phyloP scores from a whole-genome alignment of 164 flowering plant genomes.

The Tetrastigma voinierianum region DNA sequence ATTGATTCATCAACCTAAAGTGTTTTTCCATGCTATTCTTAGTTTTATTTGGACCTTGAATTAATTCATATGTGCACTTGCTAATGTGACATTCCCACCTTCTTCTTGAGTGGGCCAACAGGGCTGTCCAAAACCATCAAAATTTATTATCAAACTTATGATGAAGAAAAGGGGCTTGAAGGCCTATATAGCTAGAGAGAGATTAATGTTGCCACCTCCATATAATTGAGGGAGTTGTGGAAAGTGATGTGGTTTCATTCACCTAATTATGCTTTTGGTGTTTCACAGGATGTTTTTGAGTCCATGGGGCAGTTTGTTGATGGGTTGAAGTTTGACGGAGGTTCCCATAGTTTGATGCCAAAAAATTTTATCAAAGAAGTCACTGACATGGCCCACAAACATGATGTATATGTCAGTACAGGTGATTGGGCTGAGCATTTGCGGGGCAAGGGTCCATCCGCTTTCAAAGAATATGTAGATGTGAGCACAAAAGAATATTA shows the following conservation, averaged over 20 bases:
- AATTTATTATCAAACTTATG: no score
- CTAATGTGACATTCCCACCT: no score
- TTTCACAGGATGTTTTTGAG: conserved; percentile 73
- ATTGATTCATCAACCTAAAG: no score
- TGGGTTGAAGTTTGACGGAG: conserved; percentile 85
- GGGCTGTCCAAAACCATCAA: no score
- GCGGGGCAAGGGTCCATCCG: conserved; percentile 62
- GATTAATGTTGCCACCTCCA: no score
- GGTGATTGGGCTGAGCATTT: conserved; percentile 93
- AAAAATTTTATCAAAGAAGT: conserved; percentile 57
- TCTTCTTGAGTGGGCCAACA: no score
- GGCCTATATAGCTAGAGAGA: no score
- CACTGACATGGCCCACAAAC: conserved; percentile 79
- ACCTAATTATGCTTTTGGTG: neutral
- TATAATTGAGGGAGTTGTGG: neutral
- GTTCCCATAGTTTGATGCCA: conserved; percentile 73
- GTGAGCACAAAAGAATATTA: conserved; percentile 26
- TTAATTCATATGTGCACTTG: no score
- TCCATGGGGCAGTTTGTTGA: conserved; percentile 87
- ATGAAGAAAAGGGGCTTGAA: no score
- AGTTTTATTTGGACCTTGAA: no score
- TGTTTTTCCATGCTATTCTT: no score
- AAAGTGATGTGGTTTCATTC: neutral
- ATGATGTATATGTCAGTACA: conserved; percentile 81
- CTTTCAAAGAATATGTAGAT: conserved; percentile 73